Percentiles rank a stretch among this genome's conserved stretches.
Conservation (phyloP, 768 basidiomycete genomes). For the Lanmaoa rubissima region DNA sequence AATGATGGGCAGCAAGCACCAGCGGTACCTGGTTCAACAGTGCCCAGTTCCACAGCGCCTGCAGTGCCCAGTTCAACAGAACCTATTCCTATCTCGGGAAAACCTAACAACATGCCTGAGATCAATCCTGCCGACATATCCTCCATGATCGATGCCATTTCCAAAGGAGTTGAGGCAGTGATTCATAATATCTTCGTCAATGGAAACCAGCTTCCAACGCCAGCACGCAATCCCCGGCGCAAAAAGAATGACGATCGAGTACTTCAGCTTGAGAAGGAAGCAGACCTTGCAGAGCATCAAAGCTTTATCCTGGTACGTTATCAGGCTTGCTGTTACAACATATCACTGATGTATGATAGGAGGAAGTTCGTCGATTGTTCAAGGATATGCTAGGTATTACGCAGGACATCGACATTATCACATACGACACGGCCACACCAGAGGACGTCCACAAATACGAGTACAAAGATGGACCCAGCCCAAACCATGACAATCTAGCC, state of each 20-base stretch:
- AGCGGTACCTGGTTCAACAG: not conserved
- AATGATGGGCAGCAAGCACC: not conserved
- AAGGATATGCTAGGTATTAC: no score
- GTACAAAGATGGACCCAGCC: constrained; percentile 5
- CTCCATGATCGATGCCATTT: not conserved
- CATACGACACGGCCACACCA: no score
- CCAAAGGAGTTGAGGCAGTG: not conserved
- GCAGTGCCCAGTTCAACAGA: no score
- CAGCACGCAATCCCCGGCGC: not conserved
- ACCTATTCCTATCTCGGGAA: not conserved
- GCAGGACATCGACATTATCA: no score
- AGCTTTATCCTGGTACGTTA: no score
- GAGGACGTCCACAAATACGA: constrained; percentile 6
- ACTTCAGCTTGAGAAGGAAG: no score
- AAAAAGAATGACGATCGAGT: no score
- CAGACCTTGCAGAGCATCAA: no score
- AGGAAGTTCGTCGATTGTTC: no score
- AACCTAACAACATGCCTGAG: not conserved
- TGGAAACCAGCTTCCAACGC: not conserved
- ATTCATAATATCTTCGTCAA: not conserved
- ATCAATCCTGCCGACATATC: not conserved
- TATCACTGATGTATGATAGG: no score
- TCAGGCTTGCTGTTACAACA: no score
- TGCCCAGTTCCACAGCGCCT: no score
- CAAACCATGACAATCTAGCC: not conserved